Evolutionary conservation across 2,329 filamentous ascomycete species (phyloP).

Genomic region (Periconia sp.): DNA sequence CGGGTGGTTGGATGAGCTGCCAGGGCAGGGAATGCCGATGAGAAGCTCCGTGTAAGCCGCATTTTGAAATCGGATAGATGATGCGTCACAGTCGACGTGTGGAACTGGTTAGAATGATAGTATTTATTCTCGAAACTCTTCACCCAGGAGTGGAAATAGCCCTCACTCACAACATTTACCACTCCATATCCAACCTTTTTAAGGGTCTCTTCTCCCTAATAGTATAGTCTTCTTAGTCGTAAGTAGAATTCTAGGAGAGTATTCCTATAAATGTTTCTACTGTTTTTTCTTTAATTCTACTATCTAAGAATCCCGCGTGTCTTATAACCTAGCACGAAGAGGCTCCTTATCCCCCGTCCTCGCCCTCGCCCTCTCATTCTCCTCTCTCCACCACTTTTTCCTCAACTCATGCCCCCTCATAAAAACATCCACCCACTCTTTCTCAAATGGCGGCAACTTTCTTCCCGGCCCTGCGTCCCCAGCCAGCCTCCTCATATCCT

Average conservation of each 20-base stretch:
- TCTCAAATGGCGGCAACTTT: slow-evolving; percentile 46
- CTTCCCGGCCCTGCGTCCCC: slow-evolving; percentile 51
- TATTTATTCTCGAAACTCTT: neutral
- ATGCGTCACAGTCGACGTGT: too few relatives aligned
- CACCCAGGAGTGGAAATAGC: too few relatives aligned
- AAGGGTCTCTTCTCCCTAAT: too few relatives aligned
- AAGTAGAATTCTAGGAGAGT: too few relatives aligned
- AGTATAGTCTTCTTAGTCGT: too few relatives aligned
- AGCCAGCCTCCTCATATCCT: slow-evolving; percentile 54
- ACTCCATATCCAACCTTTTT: too few relatives aligned
- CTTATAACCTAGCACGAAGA: slow-evolving; percentile 3
- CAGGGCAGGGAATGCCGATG: slow-evolving; percentile 3
- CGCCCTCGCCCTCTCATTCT: slow-evolving; percentile 47
- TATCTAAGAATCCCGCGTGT: too few relatives aligned
- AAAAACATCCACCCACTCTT: slow-evolving; percentile 54
- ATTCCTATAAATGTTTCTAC: too few relatives aligned
- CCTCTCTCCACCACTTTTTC: slow-evolving; percentile 60
- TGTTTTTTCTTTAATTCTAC: too few relatives aligned
- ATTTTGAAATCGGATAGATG: neutral
- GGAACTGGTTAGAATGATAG: neutral
- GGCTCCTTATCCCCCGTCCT: neutral
- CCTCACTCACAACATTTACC: too few relatives aligned
- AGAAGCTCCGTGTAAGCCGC: neutral
- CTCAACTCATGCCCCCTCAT: slow-evolving; percentile 58
- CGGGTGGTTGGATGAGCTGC: slow-evolving; percentile 19